A percentile compares a stretch with the other conserved stretches of the same genome.
phyloP scores from a whole-genome alignment of 2,329 filamentous ascomycete species.

The Ramularia collo-cygni region DNA sequence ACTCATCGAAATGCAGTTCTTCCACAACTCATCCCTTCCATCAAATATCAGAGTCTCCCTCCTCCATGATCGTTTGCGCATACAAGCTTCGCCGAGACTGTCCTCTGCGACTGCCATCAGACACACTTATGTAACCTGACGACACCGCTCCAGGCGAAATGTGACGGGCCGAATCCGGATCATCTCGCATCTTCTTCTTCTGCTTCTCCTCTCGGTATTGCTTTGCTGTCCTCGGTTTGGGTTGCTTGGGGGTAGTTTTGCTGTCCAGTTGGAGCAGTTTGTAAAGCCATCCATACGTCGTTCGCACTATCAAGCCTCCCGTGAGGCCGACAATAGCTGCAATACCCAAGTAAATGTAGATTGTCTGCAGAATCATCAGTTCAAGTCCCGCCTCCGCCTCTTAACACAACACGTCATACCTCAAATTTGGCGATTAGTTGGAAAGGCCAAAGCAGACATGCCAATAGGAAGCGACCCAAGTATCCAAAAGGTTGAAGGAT shows the following conservation, averaged over 20 bases:
- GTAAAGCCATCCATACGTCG: constrained; percentile 44
- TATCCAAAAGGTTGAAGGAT: constrained; percentile 46
- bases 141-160: constrained; percentile 14
- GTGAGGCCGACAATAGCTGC: constrained; percentile 61
- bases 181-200: constrained; percentile 13
- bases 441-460: constrained; percentile 43
- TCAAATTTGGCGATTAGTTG: constrained; percentile 48
- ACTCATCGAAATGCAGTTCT: too few relatives aligned
- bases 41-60: constrained; percentile 54
- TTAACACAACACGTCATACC: constrained; percentile 36
- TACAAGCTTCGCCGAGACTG: constrained; percentile 47
- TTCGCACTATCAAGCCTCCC: constrained; percentile 54
- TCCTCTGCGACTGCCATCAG: constrained; percentile 29
- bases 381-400: too few relatives aligned
- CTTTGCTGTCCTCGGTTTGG: constrained; percentile 21
- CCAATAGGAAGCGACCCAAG: constrained; percentile 38
- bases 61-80: constrained; percentile 63
- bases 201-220: constrained; percentile 29
- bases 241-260: constrained; percentile 5
- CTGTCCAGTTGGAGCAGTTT: constrained; percentile 19
- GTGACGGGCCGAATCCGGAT: constrained; percentile 8
- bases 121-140: constrained; percentile 19
- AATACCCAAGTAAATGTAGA: constrained; percentile 55
- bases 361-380: constrained; percentile 33
- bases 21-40: too few relatives aligned